These are phyloP conservation scores for Platismatia glauca DNA, from an alignment of 495 filamentous ascomycete genomes.

Conservation along the genomic window DNA sequence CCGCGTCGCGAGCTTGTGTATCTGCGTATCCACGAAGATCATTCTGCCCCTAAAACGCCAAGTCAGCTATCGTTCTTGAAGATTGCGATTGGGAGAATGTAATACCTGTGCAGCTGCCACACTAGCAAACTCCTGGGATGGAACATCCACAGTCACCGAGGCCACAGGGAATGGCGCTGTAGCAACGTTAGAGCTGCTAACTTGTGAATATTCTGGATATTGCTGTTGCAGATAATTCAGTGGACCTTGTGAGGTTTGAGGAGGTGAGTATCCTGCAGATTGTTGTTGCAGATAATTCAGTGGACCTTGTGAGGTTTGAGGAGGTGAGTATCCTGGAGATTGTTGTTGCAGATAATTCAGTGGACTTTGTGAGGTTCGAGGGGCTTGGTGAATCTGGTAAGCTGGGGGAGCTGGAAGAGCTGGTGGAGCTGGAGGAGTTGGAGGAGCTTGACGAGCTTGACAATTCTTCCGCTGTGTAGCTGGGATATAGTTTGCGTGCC, in stretches of 20 bases:
- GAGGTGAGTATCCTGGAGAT: no score
- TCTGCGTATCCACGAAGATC: background rate
- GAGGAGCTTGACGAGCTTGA: background rate
- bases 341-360: no score
- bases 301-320: background rate
- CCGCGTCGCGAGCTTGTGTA: background rate
- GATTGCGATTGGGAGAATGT: background rate
- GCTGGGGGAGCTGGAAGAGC: no score
- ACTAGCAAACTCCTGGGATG: no score
- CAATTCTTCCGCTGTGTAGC: background rate
- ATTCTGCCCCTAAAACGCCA: background rate
- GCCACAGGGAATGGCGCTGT: background rate
- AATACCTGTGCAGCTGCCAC: background rate
- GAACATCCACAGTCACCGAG: background rate
- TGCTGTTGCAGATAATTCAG: background rate
- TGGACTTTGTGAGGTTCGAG: no score
- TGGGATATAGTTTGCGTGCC: background rate
- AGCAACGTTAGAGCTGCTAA: background rate
- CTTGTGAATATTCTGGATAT: background rate
- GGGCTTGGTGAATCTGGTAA: no score
- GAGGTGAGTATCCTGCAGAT: background rate
- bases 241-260: background rate
- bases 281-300: background rate
- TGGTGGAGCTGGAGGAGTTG: background rate
- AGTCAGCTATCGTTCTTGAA: background rate